Base-by-base conservation (phyloP, 2,329 filamentous ascomycete species). In the Colletotrichum incanum region DNA sequence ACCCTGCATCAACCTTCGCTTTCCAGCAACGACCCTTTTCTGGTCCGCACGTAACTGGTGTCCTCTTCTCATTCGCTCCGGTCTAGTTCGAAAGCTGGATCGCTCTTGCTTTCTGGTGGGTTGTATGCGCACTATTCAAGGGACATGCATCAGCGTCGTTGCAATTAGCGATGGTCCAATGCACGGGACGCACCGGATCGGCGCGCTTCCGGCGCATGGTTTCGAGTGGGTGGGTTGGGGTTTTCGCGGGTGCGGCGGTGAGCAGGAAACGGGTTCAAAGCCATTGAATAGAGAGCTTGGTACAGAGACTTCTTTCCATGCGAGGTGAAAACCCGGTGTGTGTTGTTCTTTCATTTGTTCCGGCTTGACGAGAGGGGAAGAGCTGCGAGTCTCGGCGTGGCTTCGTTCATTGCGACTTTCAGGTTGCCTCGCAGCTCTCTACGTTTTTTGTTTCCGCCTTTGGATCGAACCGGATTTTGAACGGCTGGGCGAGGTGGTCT, bases 181-280 rank as follows among this genome's bases (percentile, higher is more conserved):
- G 60, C 59, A 67, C 64, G 68, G 56, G 23, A 54, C 58, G 43
- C 58, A 45, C 60, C 65, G 65, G 60, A 56, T 65, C 65, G 65
- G 65, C 65, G 59, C 65, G 31, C 47, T 69, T 72, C 65, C 70
- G 70, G 45, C 34, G 39, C 43, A 37, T 12, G 65, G 65, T 68
- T 67, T 71, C 56, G 63, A 20, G 55, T 60, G 39, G 37, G 65
- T 71, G 56, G 64, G n/a, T 28, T 65, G 68, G 56, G 64, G n/a
- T 28, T 65, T 63, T 20, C 26, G 50, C 43, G 65, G 49, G 16
- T 54, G 31, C 14, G 45, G 47, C 54, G 54, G 66, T 41, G 49
- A 26, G 9, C 16, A 18, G 20, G 31, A 20, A 43, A 26, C 34
- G 34, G 12, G 20, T 3, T 14, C 28, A 52, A n/a, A 14, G 9